Evolutionary conservation across 2,329 filamentous ascomycete genomes (phyloP), one percentile per base, ranked within the genome.

Genomic region (Venturia effusa): DNA sequence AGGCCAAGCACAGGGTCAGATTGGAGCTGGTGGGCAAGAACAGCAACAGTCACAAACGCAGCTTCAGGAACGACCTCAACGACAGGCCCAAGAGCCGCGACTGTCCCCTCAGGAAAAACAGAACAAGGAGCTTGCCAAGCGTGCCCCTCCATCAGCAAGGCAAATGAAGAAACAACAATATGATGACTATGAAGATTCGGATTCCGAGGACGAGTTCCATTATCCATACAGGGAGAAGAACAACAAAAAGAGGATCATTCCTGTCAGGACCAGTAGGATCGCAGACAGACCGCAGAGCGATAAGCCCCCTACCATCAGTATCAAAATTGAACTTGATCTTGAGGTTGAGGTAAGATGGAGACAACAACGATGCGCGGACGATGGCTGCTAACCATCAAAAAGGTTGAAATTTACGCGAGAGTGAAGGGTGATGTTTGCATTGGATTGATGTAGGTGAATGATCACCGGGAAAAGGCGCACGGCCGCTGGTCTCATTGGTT

Each of bases 271-370:
- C 65, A 76, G 74, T 1, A 69, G 74, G 60, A 76, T 77, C 66
- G 71, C 74, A 61, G 74, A 77, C 67, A 67, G 74, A 11, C 74
- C 74, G 30, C 67, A 68, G 59, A 73, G 73, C 66, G 69, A 70
- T 54, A 69, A 74, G 66, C 74, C 75, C 61, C 75, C 73, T 67
- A 72, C 69, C 65, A 67, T 76, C 67, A 76, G 76, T 68, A 74
- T 77, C 67, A 76, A 76, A 69, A 75, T 77, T 66, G 74, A 77
- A 69, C 62, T 77, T 65, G 74, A 77, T 70, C 70, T 71, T 51
- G 70, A 71, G 68, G 70, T 70, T 59, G 70, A 72, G 69, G 71
- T 72, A 68, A 69, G 71, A 39, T 64, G 69, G 34, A 71, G 22
- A 70, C 59, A 69, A 69, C 27, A 60, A 67, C 51, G 69, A 71